Evolutionary conservation across 2,329 filamentous ascomycete genomes (phyloP).

Genomic region (Metarhizium sp.): DNA sequence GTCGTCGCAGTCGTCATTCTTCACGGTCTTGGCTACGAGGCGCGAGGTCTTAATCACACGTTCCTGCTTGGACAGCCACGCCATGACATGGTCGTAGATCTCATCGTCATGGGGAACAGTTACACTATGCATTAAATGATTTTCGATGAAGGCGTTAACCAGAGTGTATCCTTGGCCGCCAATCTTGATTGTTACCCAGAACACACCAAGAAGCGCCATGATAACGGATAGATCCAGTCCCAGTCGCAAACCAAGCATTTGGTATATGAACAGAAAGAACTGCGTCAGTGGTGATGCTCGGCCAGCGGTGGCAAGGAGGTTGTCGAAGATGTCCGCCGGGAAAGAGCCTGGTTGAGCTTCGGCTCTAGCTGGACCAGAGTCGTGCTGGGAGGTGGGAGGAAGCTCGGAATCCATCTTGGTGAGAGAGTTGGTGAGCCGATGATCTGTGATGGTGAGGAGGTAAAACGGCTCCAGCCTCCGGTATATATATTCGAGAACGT

Average conservation of each 20-base stretch:
- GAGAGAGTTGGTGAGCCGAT: constrained; percentile 15
- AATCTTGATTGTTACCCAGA: constrained; percentile 36
- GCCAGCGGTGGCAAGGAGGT: constrained; percentile 35
- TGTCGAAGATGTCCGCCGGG: constrained; percentile 28
- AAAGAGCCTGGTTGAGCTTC: constrained; percentile 8
- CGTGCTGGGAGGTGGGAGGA: constrained; percentile 17
- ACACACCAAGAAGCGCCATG: constrained; percentile 33
- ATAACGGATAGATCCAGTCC: constrained; percentile 40
- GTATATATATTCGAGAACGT: too few relatives aligned
- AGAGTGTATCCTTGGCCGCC: constrained; percentile 24
- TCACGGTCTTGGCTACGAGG: constrained; percentile 46
- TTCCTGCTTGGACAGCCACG: constrained; percentile 46
- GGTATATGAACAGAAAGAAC: constrained; percentile 35
- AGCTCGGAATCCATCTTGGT: constrained; percentile 16
- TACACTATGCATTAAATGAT: constrained; percentile 41
- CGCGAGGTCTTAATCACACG: constrained; percentile 40
- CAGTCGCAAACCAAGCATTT: constrained; percentile 32
- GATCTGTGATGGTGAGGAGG: not conserved
- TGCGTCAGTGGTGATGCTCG: constrained; percentile 31
- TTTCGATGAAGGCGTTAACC: constrained; percentile 26
- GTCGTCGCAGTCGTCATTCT: constrained; percentile 46
- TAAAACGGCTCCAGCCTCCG: too few relatives aligned
- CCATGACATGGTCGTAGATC: constrained; percentile 49
- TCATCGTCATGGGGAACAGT: constrained; percentile 46
- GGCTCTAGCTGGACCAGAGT: constrained; percentile 1